Evolutionary conservation across 2,329 filamentous ascomycete genomes (phyloP).

Genomic region (Lasiodiplodia hormozganensis): DNA sequence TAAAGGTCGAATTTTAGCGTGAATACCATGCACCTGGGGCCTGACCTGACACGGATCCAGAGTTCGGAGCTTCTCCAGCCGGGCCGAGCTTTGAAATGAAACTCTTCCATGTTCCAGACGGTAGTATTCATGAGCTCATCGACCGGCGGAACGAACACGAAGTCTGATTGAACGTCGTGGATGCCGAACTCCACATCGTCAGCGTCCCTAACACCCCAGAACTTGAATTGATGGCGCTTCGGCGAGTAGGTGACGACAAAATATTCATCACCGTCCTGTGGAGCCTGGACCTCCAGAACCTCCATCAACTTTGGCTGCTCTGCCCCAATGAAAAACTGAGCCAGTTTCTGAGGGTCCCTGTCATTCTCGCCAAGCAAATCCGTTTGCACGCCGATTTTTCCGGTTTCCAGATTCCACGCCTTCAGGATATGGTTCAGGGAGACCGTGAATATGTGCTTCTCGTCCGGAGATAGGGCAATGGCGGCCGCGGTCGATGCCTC

Average conservation of each 20-base stretch:
- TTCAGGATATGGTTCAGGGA: constrained; percentile 88
- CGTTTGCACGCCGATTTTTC: constrained; percentile 75
- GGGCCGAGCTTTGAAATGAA: constrained; percentile 48
- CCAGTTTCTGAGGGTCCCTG: constrained; percentile 68
- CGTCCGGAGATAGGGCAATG: constrained; percentile 55
- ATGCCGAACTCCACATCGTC: constrained; percentile 66
- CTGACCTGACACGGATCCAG: constrained; percentile 62
- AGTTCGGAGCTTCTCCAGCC: constrained; percentile 51
- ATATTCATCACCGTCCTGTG: constrained; percentile 58
- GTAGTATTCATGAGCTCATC: constrained; percentile 58
- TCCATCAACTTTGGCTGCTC: constrained; percentile 78
- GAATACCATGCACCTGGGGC: constrained; percentile 67
- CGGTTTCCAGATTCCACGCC: constrained; percentile 86
- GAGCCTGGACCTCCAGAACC: constrained; percentile 66
- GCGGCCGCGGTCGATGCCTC: constrained; percentile 69
- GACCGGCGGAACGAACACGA: constrained; percentile 68
- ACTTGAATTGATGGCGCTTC: constrained; percentile 90
- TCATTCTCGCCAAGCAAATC: constrained; percentile 74
- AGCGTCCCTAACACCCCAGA: constrained; percentile 78
- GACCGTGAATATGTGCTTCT: constrained; percentile 73
- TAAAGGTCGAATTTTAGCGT: constrained; percentile 76
- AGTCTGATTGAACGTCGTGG: constrained; percentile 72
- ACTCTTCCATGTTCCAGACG: constrained; percentile 60
- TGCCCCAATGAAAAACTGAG: constrained; percentile 80
- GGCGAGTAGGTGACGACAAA: constrained; percentile 86